Evolutionary conservation across 2,329 filamentous ascomycete genomes (phyloP), one percentile per base, ranked within the genome.

Genomic region (Calonectria pteridis): DNA sequence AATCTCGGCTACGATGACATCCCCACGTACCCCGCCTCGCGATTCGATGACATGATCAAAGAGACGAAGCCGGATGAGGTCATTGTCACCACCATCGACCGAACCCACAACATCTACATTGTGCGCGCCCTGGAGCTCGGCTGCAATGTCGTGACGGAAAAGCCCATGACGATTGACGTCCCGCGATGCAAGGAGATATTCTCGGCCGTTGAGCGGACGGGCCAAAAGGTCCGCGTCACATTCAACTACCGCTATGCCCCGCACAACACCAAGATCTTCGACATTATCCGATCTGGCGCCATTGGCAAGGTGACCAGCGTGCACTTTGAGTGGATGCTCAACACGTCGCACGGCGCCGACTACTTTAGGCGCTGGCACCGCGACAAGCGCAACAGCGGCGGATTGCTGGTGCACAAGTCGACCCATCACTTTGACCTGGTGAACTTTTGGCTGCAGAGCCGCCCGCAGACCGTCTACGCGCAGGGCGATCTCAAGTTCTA

Each of bases 211-310:
- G 75, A 81, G 28, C 69, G 75, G 51, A 81, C 81, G 0, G 85
- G 84, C 2, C 84, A 87, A 16, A 85, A 86, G 49, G 86, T 92
- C 4, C 86, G 91, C 20, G 90, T 92, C 0, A 89, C 89, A 0
- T 92, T 92, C 85, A 92, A 93, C 83, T 92, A 92, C 82, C 88
- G 91, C 28, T 92, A 92, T 78, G 90, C 90, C 49, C 91, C 91
- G n/a, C 91, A 92, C 82, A 91, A 92, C 81, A 92, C 90, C 18
- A 90, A 89, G 73, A 85, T 92, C 2, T 88, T 86, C 73, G 87
- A 91, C 79, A 76, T 92, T 0, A 76, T 92, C 5, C 85, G 83
- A 3, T 86, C 88, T 0, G 89, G 89, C 0, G 88, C 88, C 1
- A 91, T 93, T 71, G 91, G 91, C 0, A 84, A 83, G 13, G 88